Base-by-base conservation (phyloP, 2,329 filamentous ascomycete species). In the Sordariomycetes sp. region DNA sequence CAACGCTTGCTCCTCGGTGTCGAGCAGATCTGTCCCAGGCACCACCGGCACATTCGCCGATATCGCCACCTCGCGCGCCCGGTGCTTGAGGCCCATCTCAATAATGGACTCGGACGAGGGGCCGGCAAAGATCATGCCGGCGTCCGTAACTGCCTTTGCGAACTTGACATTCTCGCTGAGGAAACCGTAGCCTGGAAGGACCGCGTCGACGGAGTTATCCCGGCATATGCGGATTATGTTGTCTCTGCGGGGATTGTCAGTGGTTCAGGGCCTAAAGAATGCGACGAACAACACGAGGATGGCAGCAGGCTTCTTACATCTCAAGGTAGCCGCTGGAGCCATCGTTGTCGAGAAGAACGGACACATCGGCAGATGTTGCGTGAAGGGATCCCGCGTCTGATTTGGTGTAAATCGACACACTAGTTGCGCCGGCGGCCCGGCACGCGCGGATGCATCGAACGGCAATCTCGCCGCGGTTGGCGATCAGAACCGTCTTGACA, bases 141-240 rank as follows among this genome's bases (percentile, higher is more conserved):
- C 78, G 10, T 75, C 70, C 24, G 72, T 67, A 0, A 85, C 78
- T 0, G 72, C 69, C 24, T 72, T 66, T 0, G 85, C 83, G 65
- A 88, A 87, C 4, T 79, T 74, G 4, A 80, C 76, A 64, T 86
- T 85, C 60, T 88, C 85, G 0, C 79, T 80, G 1, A 88, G 68
- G 60, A 87, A 87, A 0, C 85, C 85, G 69, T 88, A 88, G 1
- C 85, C 85, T 11, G 37, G 37, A 3, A 40, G 11, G 37, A 40
- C 37, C 4, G 37, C 37, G 12, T 40, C 37, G 37, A 40, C 37
- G 12, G 37, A 40, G 18, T 40, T 3, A 14, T 40, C 37, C 37
- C 11, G 37, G 12, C 37, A 40, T 14, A 40, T 40, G 3, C 18
- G 18, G 37, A 40, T 40, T 40, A 40, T 40, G 37, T 40, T 40